phyloP scores from a whole-genome alignment of 2,329 filamentous ascomycete species.

The Stagonosporopsis chrysanthemi region DNA sequence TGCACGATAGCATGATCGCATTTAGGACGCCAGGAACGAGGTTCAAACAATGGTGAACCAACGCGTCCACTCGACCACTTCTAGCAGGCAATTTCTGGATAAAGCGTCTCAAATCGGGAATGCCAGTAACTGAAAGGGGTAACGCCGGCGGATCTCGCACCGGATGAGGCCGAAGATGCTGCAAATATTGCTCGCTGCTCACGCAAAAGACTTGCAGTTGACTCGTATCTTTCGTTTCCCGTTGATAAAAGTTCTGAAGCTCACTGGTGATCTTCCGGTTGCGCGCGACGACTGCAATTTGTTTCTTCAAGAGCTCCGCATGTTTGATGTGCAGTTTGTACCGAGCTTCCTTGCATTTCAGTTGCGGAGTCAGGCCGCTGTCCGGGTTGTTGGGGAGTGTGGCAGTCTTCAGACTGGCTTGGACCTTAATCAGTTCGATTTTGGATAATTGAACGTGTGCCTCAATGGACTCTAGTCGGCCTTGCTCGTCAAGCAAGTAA shows the following conservation, averaged over 20 bases:
- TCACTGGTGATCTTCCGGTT: background rate
- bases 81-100: background rate
- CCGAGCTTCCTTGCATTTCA: background rate
- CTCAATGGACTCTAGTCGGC: background rate
- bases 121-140: background rate
- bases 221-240: background rate
- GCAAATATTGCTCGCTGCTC: background rate
- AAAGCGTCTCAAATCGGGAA: background rate
- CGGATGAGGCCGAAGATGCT: background rate
- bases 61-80: background rate
- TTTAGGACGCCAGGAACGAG: background rate
- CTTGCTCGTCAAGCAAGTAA: background rate
- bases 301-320: background rate
- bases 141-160: background rate
- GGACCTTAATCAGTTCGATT: background rate
- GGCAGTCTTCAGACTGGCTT: background rate
- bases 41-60: background rate
- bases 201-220: background rate
- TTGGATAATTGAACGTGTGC: background rate
- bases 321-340: background rate
- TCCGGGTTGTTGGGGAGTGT: background rate
- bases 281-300: background rate
- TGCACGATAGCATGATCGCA: background rate
- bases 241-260: background rate
- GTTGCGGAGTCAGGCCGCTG: background rate